Evolutionary conservation across 1,139 yeast genomes (phyloP), one percentile per base, ranked within the genome.

Genomic region (Sugiyamaella paludigena): DNA sequence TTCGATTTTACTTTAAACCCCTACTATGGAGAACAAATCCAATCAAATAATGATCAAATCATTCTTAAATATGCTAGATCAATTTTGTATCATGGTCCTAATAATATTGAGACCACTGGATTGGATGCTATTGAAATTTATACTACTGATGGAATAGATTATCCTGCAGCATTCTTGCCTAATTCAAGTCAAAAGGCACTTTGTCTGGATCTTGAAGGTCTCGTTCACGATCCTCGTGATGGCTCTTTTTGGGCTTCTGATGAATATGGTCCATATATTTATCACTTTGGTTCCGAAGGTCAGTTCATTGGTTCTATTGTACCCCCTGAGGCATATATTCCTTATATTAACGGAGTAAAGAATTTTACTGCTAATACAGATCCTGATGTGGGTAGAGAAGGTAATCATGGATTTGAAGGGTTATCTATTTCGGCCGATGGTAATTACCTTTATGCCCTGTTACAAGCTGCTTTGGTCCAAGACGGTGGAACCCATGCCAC

Each of bases 401-500:
- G 49, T 29, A 52, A 54, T 43, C 54, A 52, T 36, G 57, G 57
- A 19, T 48, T 52, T 26, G 57, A 54, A 40, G 55, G 57, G 1
- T 42, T 52, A 29, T 38, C 55, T 24, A 50, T 54, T 30, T 52
- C 55, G 10, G 43, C 49, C 6, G 53, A 54, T 35, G 55, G 55
- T 9, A 41, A 29, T 9, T 48, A 46, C 28, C 36, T 54, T 28
- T 54, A 47, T 37, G 54, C 53, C 4, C 36, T 52, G 24, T 44
- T 52, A 15, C 55, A 54, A 39, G 53, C 53, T 26, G 57, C 57
- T 8, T 37, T 50, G 12, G 54, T 52, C 10, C 57, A 52, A 37
- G 57, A 54, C 24, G 57, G 57, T 30, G 57, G 57, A 27, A 48
- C 53, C 19, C 57, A 54, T 41, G 50, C 55, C 33, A 52, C 57